Evolutionary conservation across 2,329 filamentous ascomycete species (phyloP), one percentile per base, ranked within the genome.

Genomic region (Aaosphaeria pasadenensis): DNA sequence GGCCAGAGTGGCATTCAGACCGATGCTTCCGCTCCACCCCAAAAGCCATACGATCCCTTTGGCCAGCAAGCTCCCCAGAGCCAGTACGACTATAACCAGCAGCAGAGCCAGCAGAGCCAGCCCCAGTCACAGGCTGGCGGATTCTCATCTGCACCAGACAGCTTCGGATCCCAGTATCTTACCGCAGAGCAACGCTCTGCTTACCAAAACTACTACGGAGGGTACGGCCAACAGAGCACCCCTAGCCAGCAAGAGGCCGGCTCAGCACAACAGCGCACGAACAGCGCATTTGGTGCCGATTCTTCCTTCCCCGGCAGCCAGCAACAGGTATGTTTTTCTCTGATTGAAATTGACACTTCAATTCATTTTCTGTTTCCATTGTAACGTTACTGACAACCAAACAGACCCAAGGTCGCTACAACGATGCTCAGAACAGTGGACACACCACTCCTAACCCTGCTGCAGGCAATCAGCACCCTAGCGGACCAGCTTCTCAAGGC

Each of bases 31-130:
- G 76, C 81, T 17, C 77, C 81, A 47, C 74, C 78, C 4, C 87
- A 90, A 71, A 96, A 97, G 76, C 83, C 87, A 2, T 91, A 91
- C 71, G 92, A 96, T 66, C 83, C 89, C 0, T 97, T 96, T 67
- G 83, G 80, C 58, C 89, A 95, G 67, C 89, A 91, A 66, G 79
- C 82, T 48, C 74, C 75, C 44, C 71, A 69, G 30, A 73, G 59
- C 53, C 71, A 74, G 45, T 78, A 71, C 57, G 76, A 78, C 44
- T 79, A 77, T 55, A 63, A 75, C 45, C 74, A 78, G 24, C 69
- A 74, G 43, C 77, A 78, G 50, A 74, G 77, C 50, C 86, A 86
- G 50, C 47, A 49, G 66, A 78, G 82, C 32, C 77, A 78, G 55
- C 74, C 70, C 39, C 80, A 80, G 47, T 82, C 83, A 58, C 80